These are phyloP conservation scores for Aphanocladium album DNA, from an alignment of 2,329 filamentous ascomycete species.

Conservation along the genomic window DNA sequence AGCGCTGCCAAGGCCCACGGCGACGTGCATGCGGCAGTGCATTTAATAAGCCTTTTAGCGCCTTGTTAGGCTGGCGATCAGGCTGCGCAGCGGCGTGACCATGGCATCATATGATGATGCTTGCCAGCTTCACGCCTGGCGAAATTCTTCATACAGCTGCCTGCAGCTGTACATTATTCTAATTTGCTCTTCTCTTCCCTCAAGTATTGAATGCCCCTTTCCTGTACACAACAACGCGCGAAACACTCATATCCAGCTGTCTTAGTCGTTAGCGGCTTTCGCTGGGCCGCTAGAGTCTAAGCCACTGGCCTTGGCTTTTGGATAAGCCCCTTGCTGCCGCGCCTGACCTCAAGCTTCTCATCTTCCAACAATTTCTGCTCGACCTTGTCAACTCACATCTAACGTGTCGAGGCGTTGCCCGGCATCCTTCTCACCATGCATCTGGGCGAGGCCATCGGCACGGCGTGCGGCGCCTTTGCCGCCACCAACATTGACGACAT, in stretches of 20 bases:
- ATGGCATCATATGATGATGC: neutral
- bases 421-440: slow-evolving; percentile 10
- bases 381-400: too few species aligned
- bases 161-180: too few species aligned
- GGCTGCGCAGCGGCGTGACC: neutral
- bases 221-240: neutral
- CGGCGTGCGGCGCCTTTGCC: slow-evolving; percentile 24
- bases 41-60: neutral
- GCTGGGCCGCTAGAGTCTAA: neutral
- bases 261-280: neutral
- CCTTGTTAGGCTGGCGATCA: neutral
- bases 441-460: slow-evolving; percentile 21
- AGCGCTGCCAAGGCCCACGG: neutral
- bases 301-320: neutral
- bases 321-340: neutral
- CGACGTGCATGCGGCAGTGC: neutral
- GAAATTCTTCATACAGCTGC: too few species aligned
- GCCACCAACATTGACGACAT: slow-evolving; percentile 32
- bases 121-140: neutral
- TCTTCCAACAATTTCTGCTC: neutral
- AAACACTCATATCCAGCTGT: neutral
- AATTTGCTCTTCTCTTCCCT: too few species aligned
- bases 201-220: too few species aligned
- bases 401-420: neutral
- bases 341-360: neutral